Conservation (phyloP, 164 flowering plant species). For the Piper longum region DNA sequence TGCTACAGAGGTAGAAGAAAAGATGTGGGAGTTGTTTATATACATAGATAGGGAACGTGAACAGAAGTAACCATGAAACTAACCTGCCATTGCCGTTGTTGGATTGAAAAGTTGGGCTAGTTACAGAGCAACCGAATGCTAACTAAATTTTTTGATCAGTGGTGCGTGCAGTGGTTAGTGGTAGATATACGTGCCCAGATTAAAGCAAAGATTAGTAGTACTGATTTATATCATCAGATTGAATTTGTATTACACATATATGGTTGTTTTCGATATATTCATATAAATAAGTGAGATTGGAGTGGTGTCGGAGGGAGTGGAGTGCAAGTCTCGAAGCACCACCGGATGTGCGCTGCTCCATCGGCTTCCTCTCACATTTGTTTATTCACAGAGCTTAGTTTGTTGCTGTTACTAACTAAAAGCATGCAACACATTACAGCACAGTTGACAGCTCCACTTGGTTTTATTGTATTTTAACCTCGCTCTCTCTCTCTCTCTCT, state of each 20-base stretch:
- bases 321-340: slow-evolving; percentile 42
- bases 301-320: slow-evolving; percentile 17
- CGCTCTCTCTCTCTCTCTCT: too few species aligned
- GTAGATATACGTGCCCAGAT: not conserved
- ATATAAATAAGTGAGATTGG: not conserved
- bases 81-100: slow-evolving; percentile 15
- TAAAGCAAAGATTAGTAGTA: too few species aligned
- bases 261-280: not conserved
- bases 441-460: too few species aligned
- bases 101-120: not conserved
- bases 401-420: slow-evolving; percentile 3
- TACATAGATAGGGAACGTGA: slow-evolving; percentile 11
- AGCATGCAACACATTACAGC: too few species aligned
- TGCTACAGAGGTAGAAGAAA: slow-evolving; percentile 9
- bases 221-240: too few species aligned
- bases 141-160: slow-evolving; percentile 3
- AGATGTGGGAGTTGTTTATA: slow-evolving; percentile 9
- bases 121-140: slow-evolving; percentile 1
- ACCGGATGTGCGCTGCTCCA: slow-evolving; percentile 34
- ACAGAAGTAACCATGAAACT: slow-evolving; percentile 23
- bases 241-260: not conserved
- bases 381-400: not conserved
- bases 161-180: not conserved
- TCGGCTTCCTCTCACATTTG: slow-evolving; percentile 1
- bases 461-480: too few species aligned